Conservation (phyloP, 2,329 filamentous ascomycete genomes). For the Sporothrix inflata region DNA sequence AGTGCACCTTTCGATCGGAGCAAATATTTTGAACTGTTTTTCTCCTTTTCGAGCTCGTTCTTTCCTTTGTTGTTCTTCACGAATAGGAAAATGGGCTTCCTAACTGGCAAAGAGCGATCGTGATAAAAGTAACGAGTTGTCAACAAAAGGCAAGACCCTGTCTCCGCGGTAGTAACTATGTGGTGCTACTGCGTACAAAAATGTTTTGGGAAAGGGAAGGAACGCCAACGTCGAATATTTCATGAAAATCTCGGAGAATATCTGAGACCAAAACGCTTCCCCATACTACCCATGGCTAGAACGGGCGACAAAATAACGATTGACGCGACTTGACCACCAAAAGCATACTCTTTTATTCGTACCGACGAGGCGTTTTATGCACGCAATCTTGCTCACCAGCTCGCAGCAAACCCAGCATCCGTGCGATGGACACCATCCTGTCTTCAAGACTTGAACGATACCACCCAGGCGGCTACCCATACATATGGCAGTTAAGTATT, state of each 20-base stretch:
- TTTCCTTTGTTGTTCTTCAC: background rate
- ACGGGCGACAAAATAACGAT: background rate
- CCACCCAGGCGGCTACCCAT: background rate
- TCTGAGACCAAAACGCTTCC: background rate
- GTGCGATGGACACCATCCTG: background rate
- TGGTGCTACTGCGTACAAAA: background rate
- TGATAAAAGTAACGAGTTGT: background rate
- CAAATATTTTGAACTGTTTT: no score
- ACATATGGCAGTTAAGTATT: background rate
- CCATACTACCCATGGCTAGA: background rate
- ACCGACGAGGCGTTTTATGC: constrained; percentile 1
- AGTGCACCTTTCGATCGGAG: background rate
- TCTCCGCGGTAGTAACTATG: background rate
- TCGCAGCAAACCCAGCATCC: background rate
- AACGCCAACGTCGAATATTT: no score
- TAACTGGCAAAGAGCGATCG: background rate
- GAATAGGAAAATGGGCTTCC: background rate
- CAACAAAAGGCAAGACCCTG: background rate
- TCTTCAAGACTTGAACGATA: background rate
- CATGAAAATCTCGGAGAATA: background rate
- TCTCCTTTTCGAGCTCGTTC: no score
- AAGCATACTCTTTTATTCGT: background rate
- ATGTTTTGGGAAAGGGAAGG: constrained; percentile 11
- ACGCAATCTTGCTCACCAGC: constrained; percentile 15
- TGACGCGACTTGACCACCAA: background rate